Conservation (phyloP, 1,284 basidiomycete genomes). For the Peniophora sp. region DNA sequence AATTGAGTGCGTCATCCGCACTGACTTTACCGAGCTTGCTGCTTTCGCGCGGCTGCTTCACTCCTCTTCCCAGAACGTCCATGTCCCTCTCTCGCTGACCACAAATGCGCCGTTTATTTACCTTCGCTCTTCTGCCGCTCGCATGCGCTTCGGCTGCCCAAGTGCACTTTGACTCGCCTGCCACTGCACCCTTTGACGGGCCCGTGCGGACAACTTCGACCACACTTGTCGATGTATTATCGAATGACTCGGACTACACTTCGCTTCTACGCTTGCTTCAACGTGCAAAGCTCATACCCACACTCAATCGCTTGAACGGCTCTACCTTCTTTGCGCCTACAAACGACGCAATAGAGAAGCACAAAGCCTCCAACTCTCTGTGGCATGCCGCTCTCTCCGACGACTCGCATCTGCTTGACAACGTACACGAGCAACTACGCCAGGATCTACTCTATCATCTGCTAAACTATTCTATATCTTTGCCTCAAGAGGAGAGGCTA, state of each 20-base stretch:
- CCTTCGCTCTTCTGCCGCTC: slow-evolving; percentile 18
- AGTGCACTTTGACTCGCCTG: slow-evolving; percentile 16
- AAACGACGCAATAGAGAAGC: slow-evolving; percentile 75
- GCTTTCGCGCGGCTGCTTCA: neutral
- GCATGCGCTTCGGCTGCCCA: slow-evolving; percentile 18
- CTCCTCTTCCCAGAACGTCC: slow-evolving; percentile 4
- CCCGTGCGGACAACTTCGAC: slow-evolving; percentile 23
- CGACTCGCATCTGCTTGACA: slow-evolving; percentile 48
- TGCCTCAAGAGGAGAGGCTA: slow-evolving; percentile 30
- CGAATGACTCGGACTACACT: slow-evolving; percentile 70
- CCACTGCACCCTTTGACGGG: neutral
- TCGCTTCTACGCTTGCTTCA: slow-evolving; percentile 80
- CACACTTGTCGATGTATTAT: slow-evolving; percentile 78
- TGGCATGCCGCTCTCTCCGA: slow-evolving; percentile 40
- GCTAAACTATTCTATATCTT: slow-evolving; percentile 73
- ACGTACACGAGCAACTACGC: slow-evolving; percentile 77
- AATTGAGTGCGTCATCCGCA: neutral
- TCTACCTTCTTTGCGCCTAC: slow-evolving; percentile 93
- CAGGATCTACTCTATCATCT: slow-evolving; percentile 95
- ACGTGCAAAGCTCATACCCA: slow-evolving; percentile 83
- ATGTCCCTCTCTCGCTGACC: slow-evolving; percentile 26
- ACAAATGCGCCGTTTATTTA: slow-evolving; percentile 21
- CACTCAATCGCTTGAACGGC: slow-evolving; percentile 78
- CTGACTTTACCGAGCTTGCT: neutral
- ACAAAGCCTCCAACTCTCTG: slow-evolving; percentile 32